phyloP scores from a whole-genome alignment of 1,284 basidiomycete genomes.

The Rhodofomes roseus region DNA sequence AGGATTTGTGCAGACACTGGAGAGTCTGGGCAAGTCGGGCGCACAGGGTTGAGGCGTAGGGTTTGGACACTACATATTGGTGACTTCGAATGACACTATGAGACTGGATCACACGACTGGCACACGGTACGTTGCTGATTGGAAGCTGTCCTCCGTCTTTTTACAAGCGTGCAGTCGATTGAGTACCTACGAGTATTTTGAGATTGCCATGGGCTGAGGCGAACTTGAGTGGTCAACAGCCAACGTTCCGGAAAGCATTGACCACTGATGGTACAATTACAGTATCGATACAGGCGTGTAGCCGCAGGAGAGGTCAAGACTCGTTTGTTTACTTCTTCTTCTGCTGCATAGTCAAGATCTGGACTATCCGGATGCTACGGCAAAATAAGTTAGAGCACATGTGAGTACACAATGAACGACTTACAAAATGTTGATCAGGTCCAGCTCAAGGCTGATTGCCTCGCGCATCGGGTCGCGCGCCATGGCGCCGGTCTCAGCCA shows the following conservation, averaged over 20 bases:
- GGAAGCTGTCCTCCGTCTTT: too few relatives aligned
- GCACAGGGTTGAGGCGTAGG: constrained; percentile 11
- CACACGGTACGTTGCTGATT: neutral
- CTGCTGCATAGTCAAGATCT: constrained; percentile 71
- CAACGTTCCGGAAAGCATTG: too few relatives aligned
- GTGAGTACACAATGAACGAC: constrained; percentile 20
- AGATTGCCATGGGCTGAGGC: too few relatives aligned
- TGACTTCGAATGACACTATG: too few relatives aligned
- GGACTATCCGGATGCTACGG: constrained; percentile 73
- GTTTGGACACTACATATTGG: neutral
- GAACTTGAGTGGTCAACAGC: too few relatives aligned
- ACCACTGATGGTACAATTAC: neutral
- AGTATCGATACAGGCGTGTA: neutral
- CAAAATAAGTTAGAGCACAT: constrained; percentile 8
- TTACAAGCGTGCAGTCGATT: too few relatives aligned
- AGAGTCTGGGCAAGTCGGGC: constrained; percentile 51
- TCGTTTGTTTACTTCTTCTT: constrained; percentile 38
- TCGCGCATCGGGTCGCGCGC: constrained; percentile 77
- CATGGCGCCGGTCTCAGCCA: constrained; percentile 68
- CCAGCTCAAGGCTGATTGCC: constrained; percentile 76
- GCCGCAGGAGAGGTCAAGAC: too few relatives aligned
- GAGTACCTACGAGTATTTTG: too few relatives aligned
- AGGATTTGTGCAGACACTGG: constrained; percentile 75
- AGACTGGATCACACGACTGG: too few relatives aligned
- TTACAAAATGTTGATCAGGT: constrained; percentile 87